Evolutionary conservation across 176 grass and related monocot genomes (phyloP).

Genomic region (Eragrostis nindensis): DNA sequence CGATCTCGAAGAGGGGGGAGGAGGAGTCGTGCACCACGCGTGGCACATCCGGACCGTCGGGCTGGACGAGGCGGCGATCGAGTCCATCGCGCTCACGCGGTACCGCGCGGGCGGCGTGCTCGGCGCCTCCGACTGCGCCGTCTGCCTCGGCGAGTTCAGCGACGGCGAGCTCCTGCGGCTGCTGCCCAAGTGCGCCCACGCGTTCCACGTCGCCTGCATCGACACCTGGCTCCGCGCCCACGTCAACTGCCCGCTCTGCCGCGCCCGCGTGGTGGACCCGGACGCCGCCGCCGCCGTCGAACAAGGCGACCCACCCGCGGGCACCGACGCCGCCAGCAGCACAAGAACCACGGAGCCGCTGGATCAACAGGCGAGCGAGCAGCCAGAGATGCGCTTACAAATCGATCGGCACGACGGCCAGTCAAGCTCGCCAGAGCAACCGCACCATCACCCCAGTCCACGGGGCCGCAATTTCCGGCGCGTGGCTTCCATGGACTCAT

Average conservation of each 20-base stretch:
- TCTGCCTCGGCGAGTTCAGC: conserved; percentile 79
- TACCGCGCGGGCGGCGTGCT: conserved; percentile 43
- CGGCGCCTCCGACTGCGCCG: conserved; percentile 68
- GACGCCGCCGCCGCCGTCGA: conserved; percentile 1
- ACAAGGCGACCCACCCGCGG: not conserved
- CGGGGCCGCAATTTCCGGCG: not conserved
- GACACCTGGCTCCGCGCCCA: conserved; percentile 87
- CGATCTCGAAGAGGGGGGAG: not conserved
- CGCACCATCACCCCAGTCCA: not conserved
- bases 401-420: not conserved
- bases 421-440: conserved; percentile 7
- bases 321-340: not conserved
- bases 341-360: conserved; percentile 4
- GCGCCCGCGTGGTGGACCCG: conserved; percentile 50
- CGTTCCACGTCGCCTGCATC: conserved; percentile 85
- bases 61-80: conserved; percentile 73
- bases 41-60: conserved; percentile 92
- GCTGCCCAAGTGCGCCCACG: conserved; percentile 85
- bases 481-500: conserved; percentile 54
- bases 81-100: conserved; percentile 54
- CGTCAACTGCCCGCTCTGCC: conserved; percentile 90
- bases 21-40: conserved; percentile 61
- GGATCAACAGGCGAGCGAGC: conserved; percentile 2
- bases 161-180: conserved; percentile 92
- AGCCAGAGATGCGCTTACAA: conserved; percentile 13